Percentiles rank a stretch among this genome's conserved stretches.
Conservation (phyloP, 75 land plant species). For the Pseudotsuga menziesii region DNA sequence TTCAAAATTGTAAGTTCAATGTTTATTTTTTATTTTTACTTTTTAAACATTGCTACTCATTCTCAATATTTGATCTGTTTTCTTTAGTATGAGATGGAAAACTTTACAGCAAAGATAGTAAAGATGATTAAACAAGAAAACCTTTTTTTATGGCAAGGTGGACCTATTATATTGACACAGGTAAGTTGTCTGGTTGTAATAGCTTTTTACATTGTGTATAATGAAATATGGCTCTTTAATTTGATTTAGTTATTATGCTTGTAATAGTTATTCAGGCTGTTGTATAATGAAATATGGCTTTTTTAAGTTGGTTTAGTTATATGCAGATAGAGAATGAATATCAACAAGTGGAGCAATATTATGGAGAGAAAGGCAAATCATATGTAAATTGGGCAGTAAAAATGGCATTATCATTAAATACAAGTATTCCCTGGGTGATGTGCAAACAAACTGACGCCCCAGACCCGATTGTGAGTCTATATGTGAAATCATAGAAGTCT, state of each 20-base stretch:
- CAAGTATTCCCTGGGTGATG: constrained; percentile 67
- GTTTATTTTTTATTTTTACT: too few species aligned
- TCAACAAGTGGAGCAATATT: constrained; percentile 34
- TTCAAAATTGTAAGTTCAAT: too few species aligned
- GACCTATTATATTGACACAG: constrained; percentile 86
- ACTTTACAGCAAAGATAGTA: constrained; percentile 58
- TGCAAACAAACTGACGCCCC: constrained; percentile 74
- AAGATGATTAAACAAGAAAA: constrained; percentile 62
- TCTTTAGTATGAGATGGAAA: constrained; percentile 64
- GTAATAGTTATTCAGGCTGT: too few species aligned
- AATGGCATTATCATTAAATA: constrained; percentile 31
- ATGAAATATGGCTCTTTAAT: background rate
- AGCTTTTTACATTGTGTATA: too few species aligned
- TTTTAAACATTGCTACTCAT: too few species aligned
- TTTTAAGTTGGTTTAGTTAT: background rate
- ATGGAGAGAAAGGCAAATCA: constrained; percentile 40
- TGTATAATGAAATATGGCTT: background rate
- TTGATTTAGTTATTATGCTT: background rate
- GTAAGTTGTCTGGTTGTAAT: constrained; percentile 15
- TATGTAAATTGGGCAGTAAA: constrained; percentile 60
- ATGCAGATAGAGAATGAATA: constrained; percentile 74
- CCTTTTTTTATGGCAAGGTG: constrained; percentile 82
- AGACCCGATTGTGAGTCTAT: constrained; percentile 36
- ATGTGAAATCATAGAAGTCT: background rate
- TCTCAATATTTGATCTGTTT: background rate